Evolutionary conservation across 129 eudicot species (phyloP).

Genomic region (Gnaphalium uliginosum): DNA sequence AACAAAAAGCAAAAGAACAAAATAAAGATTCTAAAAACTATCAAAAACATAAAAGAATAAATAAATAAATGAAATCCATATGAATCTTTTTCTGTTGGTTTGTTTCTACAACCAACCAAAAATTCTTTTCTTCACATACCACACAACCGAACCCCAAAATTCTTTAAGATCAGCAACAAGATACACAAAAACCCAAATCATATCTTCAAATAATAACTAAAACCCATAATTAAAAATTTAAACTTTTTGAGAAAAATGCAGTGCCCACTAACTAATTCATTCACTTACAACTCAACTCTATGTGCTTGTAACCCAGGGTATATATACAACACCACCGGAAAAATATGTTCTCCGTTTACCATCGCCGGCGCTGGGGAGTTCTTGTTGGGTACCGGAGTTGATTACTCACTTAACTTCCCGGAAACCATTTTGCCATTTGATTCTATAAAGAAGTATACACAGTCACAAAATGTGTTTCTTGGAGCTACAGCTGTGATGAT

Average conservation of each 20-base stretch:
- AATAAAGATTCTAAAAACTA: no score
- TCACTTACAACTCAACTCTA: conserved; percentile 52
- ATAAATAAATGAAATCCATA: no score
- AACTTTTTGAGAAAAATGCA: conserved; percentile 15
- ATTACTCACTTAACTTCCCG: conserved; percentile 52
- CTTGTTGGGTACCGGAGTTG: conserved; percentile 54
- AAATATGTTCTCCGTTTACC: conserved; percentile 42
- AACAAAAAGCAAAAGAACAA: no score
- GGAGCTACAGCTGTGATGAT: conserved; percentile 67
- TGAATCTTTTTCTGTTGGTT: background rate
- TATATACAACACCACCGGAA: conserved; percentile 47
- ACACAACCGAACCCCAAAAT: background rate
- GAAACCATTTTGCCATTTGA: conserved; percentile 66
- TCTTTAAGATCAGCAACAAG: background rate
- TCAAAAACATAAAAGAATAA: no score
- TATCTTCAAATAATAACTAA: background rate
- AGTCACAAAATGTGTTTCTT: conserved; percentile 73
- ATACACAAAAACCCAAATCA: background rate
- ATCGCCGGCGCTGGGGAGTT: conserved; percentile 23
- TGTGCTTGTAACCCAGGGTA: conserved; percentile 83
- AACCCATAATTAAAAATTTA: conserved; percentile 6
- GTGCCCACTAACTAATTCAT: conserved; percentile 37
- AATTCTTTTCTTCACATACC: background rate
- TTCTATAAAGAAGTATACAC: conserved; percentile 65
- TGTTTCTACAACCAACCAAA: background rate